Conservation (phyloP, 2,329 filamentous ascomycete genomes). For the Ambrosiella xylebori region DNA sequence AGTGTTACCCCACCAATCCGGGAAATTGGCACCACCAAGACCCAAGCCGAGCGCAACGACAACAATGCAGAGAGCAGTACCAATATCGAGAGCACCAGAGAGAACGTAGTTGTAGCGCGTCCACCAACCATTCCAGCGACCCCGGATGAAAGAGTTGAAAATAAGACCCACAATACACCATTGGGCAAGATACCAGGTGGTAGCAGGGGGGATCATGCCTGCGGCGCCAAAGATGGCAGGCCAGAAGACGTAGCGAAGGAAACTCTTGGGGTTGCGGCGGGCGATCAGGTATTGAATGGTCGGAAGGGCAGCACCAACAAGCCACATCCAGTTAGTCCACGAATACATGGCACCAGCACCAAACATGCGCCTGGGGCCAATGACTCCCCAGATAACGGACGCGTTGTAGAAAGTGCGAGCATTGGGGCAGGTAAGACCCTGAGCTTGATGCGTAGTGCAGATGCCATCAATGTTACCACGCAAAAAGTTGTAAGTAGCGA, state of each 20-base stretch:
- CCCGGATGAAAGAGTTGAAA: constrained; percentile 36
- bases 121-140: constrained; percentile 38
- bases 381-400: constrained; percentile 43
- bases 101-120: constrained; percentile 42
- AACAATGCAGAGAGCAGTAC: constrained; percentile 39
- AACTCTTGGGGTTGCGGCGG: constrained; percentile 28
- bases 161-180: constrained; percentile 38
- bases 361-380: constrained; percentile 26
- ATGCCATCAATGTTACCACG: constrained; percentile 33
- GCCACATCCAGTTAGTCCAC: constrained; percentile 36
- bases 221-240: constrained; percentile 36
- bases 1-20: constrained; percentile 34
- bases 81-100: constrained; percentile 40
- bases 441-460: constrained; percentile 30
- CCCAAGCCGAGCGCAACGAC: constrained; percentile 32
- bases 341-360: constrained; percentile 29
- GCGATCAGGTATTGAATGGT: constrained; percentile 31
- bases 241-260: constrained; percentile 32
- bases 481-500: constrained; percentile 24
- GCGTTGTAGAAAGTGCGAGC: constrained; percentile 43
- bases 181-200: constrained; percentile 35
- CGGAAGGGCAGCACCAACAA: constrained; percentile 33
- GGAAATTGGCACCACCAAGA: constrained; percentile 27
- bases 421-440: constrained; percentile 38
- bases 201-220: constrained; percentile 35